A percentile compares a stretch with the other conserved stretches of the same genome.
These are phyloP conservation scores for Daldinia sp. DNA, from an alignment of 2,329 filamentous ascomycete species.

Conservation along the genomic window DNA sequence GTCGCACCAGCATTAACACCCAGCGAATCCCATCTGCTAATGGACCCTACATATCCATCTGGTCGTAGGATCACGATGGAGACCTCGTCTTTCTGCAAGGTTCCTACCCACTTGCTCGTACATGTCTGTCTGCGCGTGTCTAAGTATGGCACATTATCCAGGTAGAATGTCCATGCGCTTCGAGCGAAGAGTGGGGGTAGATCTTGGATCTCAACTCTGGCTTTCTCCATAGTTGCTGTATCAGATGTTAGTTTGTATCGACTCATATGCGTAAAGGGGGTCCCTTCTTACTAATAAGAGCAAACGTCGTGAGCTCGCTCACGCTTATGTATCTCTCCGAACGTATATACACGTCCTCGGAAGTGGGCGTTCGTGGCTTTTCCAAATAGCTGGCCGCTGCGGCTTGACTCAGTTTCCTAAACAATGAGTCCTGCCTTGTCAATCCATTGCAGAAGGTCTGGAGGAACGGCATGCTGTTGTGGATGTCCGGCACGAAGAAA, in stretches of 20 bases:
- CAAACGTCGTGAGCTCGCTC: conserved; percentile 77
- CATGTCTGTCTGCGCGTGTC: conserved; percentile 46
- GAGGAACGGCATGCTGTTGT: conserved; percentile 43
- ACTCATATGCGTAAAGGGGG: background rate
- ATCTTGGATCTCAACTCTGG: conserved; percentile 45
- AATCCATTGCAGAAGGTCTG: conserved; percentile 57
- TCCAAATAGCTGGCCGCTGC: conserved; percentile 72
- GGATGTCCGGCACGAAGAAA: conserved; percentile 74
- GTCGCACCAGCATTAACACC: conserved; percentile 59
- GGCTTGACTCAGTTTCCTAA: conserved; percentile 69
- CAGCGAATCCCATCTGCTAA: conserved; percentile 43
- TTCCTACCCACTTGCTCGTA: conserved; percentile 48
- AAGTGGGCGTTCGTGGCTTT: conserved; percentile 67
- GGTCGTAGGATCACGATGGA: conserved; percentile 46
- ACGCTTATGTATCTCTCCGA: conserved; percentile 76
- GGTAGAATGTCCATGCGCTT: conserved; percentile 49
- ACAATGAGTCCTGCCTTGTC: conserved; percentile 59
- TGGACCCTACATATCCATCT: conserved; percentile 49
- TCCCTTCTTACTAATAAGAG: conserved; percentile 69
- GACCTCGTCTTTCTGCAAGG: conserved; percentile 41
- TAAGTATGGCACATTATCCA: conserved; percentile 47
- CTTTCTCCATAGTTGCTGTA: conserved; percentile 47
- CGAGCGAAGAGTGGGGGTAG: conserved; percentile 45
- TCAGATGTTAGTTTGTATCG: conserved; percentile 10
- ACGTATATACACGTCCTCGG: conserved; percentile 74